A percentile compares a stretch with the other conserved stretches of the same genome.
Evolutionary conservation across 768 basidiomycete species (phyloP).

Genomic region (Hemileccinum impolitum): DNA sequence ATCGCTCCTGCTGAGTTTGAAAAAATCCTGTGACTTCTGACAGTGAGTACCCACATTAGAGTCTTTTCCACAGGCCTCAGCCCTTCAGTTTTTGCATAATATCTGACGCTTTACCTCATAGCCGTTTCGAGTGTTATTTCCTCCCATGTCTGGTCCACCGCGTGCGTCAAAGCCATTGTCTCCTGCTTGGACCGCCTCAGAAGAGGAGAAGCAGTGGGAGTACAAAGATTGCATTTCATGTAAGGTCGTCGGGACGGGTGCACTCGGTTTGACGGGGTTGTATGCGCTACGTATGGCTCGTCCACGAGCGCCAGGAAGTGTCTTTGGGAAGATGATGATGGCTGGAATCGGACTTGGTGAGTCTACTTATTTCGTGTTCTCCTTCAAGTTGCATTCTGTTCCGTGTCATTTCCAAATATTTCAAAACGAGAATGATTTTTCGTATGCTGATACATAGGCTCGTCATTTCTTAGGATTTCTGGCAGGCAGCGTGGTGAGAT

Average conservation of each 20-base stretch:
- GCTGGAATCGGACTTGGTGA: conserved; percentile 62
- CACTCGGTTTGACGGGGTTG: conserved; percentile 57
- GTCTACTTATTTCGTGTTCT: conserved; percentile 13
- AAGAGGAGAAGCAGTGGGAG: conserved; percentile 10
- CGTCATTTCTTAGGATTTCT: conserved; percentile 20
- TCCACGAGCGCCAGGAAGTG: conserved; percentile 56
- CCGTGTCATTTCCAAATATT: not conserved
- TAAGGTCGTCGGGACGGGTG: conserved; percentile 62
- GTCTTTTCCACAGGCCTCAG: not conserved
- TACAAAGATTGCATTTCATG: conserved; percentile 65
- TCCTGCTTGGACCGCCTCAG: not conserved
- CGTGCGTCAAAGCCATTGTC: conserved; percentile 8
- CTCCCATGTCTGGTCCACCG: conserved; percentile 25
- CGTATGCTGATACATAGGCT: conserved; percentile 8
- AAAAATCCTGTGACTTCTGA: no score
- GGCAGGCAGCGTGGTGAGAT: conserved; percentile 28
- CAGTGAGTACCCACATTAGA: conserved; percentile 6
- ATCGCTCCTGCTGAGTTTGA: no score
- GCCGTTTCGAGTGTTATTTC: not conserved
- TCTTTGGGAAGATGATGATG: conserved; percentile 57
- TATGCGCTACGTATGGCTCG: conserved; percentile 70
- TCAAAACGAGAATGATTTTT: not conserved
- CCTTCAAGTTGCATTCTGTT: not conserved
- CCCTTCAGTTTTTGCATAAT: conserved; percentile 21
- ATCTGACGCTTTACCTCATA: not conserved